These are phyloP conservation scores for sweet orange (Citrus sinensis) DNA, from an alignment of 345 rosid species.

Conservation along the genomic window DVS_A1.0 CM039161.1:5644001-5644500, in stretches of 20 bases:
- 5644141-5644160: constrained; percentile 97
- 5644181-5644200: constrained; percentile 48
- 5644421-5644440: background rate
- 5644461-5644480: background rate
- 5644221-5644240: constrained; percentile 73
- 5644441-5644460: background rate
- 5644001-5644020: constrained; percentile 83
- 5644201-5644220: constrained; percentile 57
- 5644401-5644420: background rate
- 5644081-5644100: constrained; percentile 51
- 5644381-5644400: constrained; percentile 32
- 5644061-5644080: constrained; percentile 73
- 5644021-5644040: constrained; percentile 51
- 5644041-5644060: constrained; percentile 43
- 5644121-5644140: constrained; percentile 69
- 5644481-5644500: background rate
- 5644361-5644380: constrained; percentile 51
- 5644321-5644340: constrained; percentile 86
- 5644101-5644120: constrained; percentile 61
- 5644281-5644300: constrained; percentile 90
- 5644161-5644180: constrained; percentile 66
- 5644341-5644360: constrained; percentile 47
- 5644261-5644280: constrained; percentile 86
- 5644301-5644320: constrained; percentile 73
- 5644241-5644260: constrained; percentile 53